These are phyloP conservation scores for Fusarium sp. DNA, from an alignment of 2,329 filamentous ascomycete species.

Conservation along the genomic window DNA sequence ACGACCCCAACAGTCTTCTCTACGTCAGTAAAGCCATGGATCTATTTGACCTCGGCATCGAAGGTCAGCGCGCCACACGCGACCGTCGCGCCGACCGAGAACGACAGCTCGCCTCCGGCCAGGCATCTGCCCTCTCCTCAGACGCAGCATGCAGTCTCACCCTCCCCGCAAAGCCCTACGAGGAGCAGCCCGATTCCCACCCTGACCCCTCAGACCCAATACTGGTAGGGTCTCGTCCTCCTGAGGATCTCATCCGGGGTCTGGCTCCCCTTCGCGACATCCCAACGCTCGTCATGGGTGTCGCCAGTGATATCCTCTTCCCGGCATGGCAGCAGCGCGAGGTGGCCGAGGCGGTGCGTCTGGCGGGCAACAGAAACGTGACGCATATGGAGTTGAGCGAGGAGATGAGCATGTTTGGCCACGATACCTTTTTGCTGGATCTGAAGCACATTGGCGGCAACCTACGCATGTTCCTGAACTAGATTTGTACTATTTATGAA, in stretches of 20 bases:
- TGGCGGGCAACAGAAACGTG: constrained; percentile 84
- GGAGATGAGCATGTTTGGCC: constrained; percentile 94
- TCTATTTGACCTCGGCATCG: constrained; percentile 88
- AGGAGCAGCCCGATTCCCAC: constrained; percentile 78
- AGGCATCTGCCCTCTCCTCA: constrained; percentile 62
- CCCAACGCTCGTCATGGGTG: constrained; percentile 90
- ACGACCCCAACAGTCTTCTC: constrained; percentile 94
- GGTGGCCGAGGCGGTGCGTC: constrained; percentile 86
- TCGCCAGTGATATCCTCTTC: constrained; percentile 96
- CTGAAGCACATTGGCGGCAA: constrained; percentile 92
- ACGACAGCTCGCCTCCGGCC: constrained; percentile 69
- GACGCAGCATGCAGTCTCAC: constrained; percentile 79
- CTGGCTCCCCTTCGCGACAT: constrained; percentile 80
- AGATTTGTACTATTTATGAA: neutral
- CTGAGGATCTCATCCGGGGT: constrained; percentile 85
- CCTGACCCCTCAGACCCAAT: constrained; percentile 52
- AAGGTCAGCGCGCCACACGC: constrained; percentile 76
- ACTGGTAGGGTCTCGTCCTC: constrained; percentile 67
- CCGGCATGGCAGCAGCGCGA: constrained; percentile 98
- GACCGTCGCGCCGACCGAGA: constrained; percentile 74
- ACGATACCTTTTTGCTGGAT: constrained; percentile 96
- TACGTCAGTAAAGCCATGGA: constrained; percentile 99
- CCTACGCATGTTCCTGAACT: constrained; percentile 84
- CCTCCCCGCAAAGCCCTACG: constrained; percentile 86
- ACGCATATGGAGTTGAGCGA: constrained; percentile 93